These are phyloP conservation scores for Erodium trifolium DNA, from an alignment of 441 rosid species.

Conservation along the genomic window DNA sequence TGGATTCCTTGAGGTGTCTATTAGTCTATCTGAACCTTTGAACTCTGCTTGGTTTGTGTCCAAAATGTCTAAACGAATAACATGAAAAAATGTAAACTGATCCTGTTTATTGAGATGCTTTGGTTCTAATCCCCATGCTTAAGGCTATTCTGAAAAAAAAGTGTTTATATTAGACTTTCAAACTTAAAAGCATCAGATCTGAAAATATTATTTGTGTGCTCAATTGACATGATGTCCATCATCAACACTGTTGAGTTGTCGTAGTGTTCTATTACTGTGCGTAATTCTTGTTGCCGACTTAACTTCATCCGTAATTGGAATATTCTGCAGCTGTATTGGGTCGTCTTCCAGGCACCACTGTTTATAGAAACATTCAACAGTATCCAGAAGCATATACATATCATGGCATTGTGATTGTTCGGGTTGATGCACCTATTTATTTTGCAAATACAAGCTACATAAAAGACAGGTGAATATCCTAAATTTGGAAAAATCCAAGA, in stretches of 20 bases:
- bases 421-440: conserved; percentile 88
- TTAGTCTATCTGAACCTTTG: too few relatives aligned
- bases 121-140: too few relatives aligned
- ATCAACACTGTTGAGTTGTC: neutral
- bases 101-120: too few relatives aligned
- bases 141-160: too few relatives aligned
- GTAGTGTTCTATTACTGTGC: neutral
- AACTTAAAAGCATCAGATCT: neutral
- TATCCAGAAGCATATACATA: conserved; percentile 96
- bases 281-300: neutral
- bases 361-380: conserved; percentile 79
- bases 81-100: too few relatives aligned
- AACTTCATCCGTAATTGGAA: conserved; percentile 12
- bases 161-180: too few relatives aligned
- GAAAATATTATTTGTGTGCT: neutral
- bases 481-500: neutral
- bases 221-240: neutral
- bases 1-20: neutral
- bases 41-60: too few relatives aligned
- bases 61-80: too few relatives aligned
- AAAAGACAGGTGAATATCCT: conserved; percentile 60
- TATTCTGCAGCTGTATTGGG: conserved; percentile 79
- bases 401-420: conserved; percentile 84
- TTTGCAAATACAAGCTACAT: conserved; percentile 93
- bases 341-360: conserved; percentile 96